These are phyloP conservation scores for Gleditsia sinensis DNA, from an alignment of 306 rosid species.

Conservation along the genomic window DNA sequence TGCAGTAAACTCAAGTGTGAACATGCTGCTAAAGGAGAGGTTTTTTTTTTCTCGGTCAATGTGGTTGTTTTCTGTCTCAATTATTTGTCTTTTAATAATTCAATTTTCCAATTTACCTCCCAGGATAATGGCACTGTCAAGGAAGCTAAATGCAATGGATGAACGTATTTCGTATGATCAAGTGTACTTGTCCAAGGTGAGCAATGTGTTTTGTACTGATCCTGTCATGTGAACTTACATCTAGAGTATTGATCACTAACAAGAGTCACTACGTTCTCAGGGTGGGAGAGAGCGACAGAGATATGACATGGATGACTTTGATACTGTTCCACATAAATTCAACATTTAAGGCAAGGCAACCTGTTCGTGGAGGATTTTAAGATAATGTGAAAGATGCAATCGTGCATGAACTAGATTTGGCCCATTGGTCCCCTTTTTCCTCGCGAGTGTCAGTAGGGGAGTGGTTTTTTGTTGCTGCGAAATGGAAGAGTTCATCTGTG, in stretches of 20 bases:
- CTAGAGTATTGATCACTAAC: constrained; percentile 5
- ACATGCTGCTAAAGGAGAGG: constrained; percentile 12
- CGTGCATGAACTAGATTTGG: constrained; percentile 7
- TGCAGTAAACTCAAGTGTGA: not conserved
- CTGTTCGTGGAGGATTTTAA: too few species aligned
- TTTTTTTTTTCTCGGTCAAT: not conserved
- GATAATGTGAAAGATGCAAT: constrained; percentile 29
- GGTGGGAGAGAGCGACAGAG: constrained; percentile 82
- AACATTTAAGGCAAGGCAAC: constrained; percentile 47
- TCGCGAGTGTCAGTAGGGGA: not conserved
- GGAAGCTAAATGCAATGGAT: constrained; percentile 68
- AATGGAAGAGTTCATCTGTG: constrained; percentile 20
- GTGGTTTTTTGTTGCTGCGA: constrained; percentile 18
- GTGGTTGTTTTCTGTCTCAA: not conserved
- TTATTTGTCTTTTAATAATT: not conserved
- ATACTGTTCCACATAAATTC: constrained; percentile 68
- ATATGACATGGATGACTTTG: constrained; percentile 75
- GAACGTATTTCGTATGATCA: constrained; percentile 76
- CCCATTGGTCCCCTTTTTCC: constrained; percentile 5
- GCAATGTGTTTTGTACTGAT: not conserved
- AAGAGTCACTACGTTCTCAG: constrained; percentile 38
- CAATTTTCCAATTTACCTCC: not conserved
- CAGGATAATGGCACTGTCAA: constrained; percentile 78
- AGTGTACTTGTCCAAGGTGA: constrained; percentile 69
- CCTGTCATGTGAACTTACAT: constrained; percentile 7